Conservation (phyloP, 345 rosid genomes). For the Clarkia xantiana region DNA sequence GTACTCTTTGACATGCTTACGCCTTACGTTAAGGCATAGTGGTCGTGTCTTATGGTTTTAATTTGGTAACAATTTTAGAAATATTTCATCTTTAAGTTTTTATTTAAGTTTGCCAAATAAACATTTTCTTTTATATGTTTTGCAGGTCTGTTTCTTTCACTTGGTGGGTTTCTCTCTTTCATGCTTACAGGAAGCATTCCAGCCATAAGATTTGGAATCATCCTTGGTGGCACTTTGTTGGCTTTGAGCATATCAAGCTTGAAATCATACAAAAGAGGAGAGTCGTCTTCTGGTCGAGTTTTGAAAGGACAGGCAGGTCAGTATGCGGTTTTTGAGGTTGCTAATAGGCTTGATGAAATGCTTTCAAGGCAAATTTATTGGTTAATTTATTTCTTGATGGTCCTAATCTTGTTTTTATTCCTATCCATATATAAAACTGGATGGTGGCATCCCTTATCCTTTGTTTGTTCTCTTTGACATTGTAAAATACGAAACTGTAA, state of each 20-base stretch:
- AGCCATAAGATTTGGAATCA: slow-evolving; percentile 82
- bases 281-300: slow-evolving; percentile 23
- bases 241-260: slow-evolving; percentile 65
- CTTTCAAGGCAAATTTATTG: too few relatives aligned
- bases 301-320: slow-evolving; percentile 89
- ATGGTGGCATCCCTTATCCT: too few relatives aligned
- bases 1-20: too few relatives aligned
- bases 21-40: too few relatives aligned
- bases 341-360: too few relatives aligned
- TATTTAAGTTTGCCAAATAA: neutral
- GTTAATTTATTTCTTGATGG: too few relatives aligned
- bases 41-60: too few relatives aligned
- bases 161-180: slow-evolving; percentile 75
- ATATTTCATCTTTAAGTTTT: neutral
- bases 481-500: too few relatives aligned
- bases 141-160: slow-evolving; percentile 58
- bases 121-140: neutral
- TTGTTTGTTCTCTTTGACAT: too few relatives aligned
- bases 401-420: too few relatives aligned
- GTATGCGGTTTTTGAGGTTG: slow-evolving; percentile 9
- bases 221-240: slow-evolving; percentile 70
- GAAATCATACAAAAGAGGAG: slow-evolving; percentile 36
- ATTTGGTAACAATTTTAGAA: too few relatives aligned
- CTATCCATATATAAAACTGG: too few relatives aligned
- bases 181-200: slow-evolving; percentile 76